Evolutionary conservation across 257 asterid genomes (phyloP).

Genomic region (Verbascum thapsus): DNA sequence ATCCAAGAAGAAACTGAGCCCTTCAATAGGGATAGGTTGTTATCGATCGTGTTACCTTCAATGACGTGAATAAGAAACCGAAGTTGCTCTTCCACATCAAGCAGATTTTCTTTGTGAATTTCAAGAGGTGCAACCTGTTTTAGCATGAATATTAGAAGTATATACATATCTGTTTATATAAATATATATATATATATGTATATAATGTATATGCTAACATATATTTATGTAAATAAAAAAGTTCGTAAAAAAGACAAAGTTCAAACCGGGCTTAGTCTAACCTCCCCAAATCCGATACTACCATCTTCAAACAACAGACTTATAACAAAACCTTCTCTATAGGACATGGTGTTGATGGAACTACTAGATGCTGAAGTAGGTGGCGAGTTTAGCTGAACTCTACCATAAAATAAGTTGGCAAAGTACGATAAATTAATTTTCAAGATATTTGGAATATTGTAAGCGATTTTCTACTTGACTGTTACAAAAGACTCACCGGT

Average conservation of each 20-base stretch:
- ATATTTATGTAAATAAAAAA: neutral
- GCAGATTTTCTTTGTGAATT: conserved; percentile 73
- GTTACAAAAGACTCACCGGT: conserved; percentile 57
- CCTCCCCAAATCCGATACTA: conserved; percentile 89
- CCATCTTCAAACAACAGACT: conserved; percentile 79
- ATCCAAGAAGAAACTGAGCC: conserved; percentile 83
- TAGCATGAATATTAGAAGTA: conserved; percentile 22
- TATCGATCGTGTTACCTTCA: conserved; percentile 62
- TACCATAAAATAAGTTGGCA: conserved; percentile 38
- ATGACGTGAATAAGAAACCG: conserved; percentile 66
- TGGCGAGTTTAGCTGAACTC: conserved; percentile 84
- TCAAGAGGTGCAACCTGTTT: conserved; percentile 95
- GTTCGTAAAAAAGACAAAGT: conserved; percentile 12
- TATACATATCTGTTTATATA: no score
- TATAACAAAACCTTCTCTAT: conserved; percentile 86
- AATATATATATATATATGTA: neutral
- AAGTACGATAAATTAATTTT: neutral
- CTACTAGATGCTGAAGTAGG: conserved; percentile 73
- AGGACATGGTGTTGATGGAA: conserved; percentile 39
- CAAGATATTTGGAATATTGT: neutral
- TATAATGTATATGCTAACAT: neutral
- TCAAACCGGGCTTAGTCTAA: conserved; percentile 30
- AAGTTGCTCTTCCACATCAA: conserved; percentile 91
- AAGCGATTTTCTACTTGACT: conserved; percentile 10
- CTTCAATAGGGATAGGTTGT: conserved; percentile 65